Percentiles rank a stretch among this genome's conserved stretches.
phyloP scores from a whole-genome alignment of 2,329 filamentous ascomycete species.

The Westerdykella ornata region DNA sequence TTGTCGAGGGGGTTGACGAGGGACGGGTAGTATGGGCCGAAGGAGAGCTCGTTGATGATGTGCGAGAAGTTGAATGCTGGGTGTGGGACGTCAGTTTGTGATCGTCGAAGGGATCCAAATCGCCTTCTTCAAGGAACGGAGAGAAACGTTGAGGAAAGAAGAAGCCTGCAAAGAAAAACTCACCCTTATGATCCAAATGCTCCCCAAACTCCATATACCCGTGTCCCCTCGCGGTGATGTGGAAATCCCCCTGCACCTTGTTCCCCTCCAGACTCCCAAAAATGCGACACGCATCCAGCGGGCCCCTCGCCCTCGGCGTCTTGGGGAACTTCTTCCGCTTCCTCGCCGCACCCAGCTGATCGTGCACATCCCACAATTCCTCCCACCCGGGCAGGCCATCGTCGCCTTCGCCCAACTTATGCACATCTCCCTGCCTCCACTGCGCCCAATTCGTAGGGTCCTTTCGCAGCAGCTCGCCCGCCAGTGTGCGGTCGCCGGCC shows the following conservation, averaged over 20 bases:
- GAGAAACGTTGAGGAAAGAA: not conserved
- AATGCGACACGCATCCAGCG: conserved; percentile 73
- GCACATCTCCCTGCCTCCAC: conserved; percentile 67
- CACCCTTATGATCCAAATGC: conserved; percentile 77
- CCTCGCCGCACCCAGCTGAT: conserved; percentile 71
- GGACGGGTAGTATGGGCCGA: conserved; percentile 92
- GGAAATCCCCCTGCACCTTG: conserved; percentile 96
- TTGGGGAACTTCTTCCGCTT: conserved; percentile 61
- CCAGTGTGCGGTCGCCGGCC: conserved; percentile 82
- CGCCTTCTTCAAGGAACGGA: not conserved
- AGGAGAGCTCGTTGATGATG: conserved; percentile 91
- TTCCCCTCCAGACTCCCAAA: conserved; percentile 88
- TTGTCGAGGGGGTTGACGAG: conserved; percentile 91
- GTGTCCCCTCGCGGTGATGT: conserved; percentile 90
- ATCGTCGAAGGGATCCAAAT: not conserved
- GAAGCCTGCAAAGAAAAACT: too few relatives aligned
- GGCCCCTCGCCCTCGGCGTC: conserved; percentile 60
- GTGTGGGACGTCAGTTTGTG: conserved; percentile 7
- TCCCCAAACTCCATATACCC: conserved; percentile 78
- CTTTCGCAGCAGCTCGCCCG: conserved; percentile 63
- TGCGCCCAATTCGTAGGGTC: conserved; percentile 75
- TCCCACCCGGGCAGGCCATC: conserved; percentile 40
- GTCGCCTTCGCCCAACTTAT: conserved; percentile 40
- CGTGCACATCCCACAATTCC: conserved; percentile 78
- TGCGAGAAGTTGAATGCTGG: conserved; percentile 95